Evolutionary conservation across 2,329 filamentous ascomycete species (phyloP).

Genomic region (Aspergillus vadensis): DNA sequence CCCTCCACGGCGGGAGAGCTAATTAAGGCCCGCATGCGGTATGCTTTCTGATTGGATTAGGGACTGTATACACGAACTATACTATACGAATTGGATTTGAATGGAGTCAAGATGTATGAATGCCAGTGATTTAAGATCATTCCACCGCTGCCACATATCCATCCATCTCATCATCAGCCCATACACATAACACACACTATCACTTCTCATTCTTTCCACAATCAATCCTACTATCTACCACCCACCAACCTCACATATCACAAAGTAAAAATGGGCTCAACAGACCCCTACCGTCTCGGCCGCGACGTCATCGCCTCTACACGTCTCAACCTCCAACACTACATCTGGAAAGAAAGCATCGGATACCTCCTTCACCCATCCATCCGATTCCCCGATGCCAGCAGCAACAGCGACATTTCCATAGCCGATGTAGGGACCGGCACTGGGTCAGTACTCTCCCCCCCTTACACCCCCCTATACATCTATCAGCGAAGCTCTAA

Average conservation of each 20-base stretch:
- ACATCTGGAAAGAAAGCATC: constrained; percentile 9
- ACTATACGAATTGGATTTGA: too few relatives aligned
- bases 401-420: not conserved
- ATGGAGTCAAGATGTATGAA: too few relatives aligned
- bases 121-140: not conserved
- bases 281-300: not conserved
- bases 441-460: constrained; percentile 6
- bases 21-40: not conserved
- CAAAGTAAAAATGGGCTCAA: not conserved
- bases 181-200: not conserved
- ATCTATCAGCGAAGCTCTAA: not conserved
- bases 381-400: not conserved
- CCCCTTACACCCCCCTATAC: too few relatives aligned
- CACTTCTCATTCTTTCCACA: too few relatives aligned
- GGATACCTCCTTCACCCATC: constrained; percentile 3
- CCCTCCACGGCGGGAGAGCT: not conserved
- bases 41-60: not conserved
- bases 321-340: constrained; percentile 5
- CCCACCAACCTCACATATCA: not conserved
- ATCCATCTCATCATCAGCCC: not conserved
- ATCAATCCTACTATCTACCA: not conserved
- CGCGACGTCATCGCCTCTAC: not conserved
- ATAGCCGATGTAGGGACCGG: constrained; percentile 26
- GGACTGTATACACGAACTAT: too few relatives aligned
- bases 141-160: not conserved